Conservation (phyloP, 257 asterid species). For the Solanum pinnatisectum region DNA sequence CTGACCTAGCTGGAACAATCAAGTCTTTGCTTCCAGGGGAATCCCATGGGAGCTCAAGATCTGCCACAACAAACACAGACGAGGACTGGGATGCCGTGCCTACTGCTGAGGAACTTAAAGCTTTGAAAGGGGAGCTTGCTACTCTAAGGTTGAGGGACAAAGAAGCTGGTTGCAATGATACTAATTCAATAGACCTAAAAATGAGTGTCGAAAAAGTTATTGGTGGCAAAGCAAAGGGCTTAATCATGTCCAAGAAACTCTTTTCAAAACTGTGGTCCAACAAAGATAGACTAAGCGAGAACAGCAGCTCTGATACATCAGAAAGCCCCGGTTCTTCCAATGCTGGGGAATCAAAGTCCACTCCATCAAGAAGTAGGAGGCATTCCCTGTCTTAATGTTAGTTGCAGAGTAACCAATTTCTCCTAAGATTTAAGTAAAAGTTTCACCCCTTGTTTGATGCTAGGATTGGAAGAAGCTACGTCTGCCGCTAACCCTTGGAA, state of each 20-base stretch:
- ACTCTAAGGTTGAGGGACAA: constrained; percentile 37
- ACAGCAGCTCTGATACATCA: constrained; percentile 79
- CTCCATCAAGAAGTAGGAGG: constrained; percentile 56
- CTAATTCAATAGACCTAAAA: constrained; percentile 11
- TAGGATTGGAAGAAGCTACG: not conserved
- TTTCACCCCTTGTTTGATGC: not conserved
- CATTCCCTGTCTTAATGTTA: constrained; percentile 20
- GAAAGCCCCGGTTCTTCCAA: constrained; percentile 71
- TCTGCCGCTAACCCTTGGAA: not conserved
- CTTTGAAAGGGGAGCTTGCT: constrained; percentile 55
- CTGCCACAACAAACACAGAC: constrained; percentile 68
- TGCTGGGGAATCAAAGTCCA: constrained; percentile 58
- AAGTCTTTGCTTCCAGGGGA: constrained; percentile 39
- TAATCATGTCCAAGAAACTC: constrained; percentile 30
- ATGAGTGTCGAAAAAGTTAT: constrained; percentile 27
- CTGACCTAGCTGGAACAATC: constrained; percentile 34
- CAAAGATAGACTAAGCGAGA: constrained; percentile 60
- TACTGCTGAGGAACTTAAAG: constrained; percentile 58
- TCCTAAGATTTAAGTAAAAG: not conserved
- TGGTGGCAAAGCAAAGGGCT: constrained; percentile 34
- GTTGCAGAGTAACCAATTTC: not conserved
- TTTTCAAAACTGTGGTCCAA: constrained; percentile 71
- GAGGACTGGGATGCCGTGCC: constrained; percentile 78
- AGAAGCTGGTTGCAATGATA: constrained; percentile 4
- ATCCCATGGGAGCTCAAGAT: constrained; percentile 65